Evolutionary conservation across 164 flowering plant genomes (phyloP), one percentile per base, ranked within the genome.

Genomic region (Taxillus chinensis): DNA sequence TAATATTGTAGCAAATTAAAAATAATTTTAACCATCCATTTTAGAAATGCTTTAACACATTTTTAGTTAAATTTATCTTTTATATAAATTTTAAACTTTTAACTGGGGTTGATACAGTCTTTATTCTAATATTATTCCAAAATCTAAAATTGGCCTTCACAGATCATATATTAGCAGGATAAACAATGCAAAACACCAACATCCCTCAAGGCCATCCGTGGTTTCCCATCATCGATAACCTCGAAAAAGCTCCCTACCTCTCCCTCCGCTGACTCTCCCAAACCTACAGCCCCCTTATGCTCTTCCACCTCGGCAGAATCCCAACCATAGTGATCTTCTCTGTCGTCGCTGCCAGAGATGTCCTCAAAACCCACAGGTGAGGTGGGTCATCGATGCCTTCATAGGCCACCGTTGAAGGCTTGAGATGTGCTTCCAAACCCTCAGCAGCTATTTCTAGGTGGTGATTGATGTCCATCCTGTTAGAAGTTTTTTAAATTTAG

Each of bases 381-480:
- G 70, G 7, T 55, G 65, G 65, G 50, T 57, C 5, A 10, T 55
- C 0, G 65, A 67, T 37, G 40, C 3, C n/a, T 13, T 67, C n/a
- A 61, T 7, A 4, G 65, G 65, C 1, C 17, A 55, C 11, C 41
- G 10, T 16, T 16, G 17, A 3, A 56, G 42, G 65, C 14, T 48
- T 4, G 62, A 56, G 15, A 67, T 5, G 51, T 7, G 40, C 15
- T 61, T 67, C 55, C 12, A n/a, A 3, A 38, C 39, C 4, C 15
- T 61, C 1, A 64, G 62, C 40, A 57, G 14, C 8, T 55, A 39
- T 41, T 67, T 40, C 5, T 42, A 67, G 13, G 8, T 4, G 27
- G 57, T 67, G 17, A 8, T 67, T 13, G 62, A 62, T 4, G 65
- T 56, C 5, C 65, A 57, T 41, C n/a, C n/a, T n/a, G n/a, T n/a